Conservation (phyloP, 225 moss, liverwort and hornwort species). For the Thuidium tamariscinum region DNA sequence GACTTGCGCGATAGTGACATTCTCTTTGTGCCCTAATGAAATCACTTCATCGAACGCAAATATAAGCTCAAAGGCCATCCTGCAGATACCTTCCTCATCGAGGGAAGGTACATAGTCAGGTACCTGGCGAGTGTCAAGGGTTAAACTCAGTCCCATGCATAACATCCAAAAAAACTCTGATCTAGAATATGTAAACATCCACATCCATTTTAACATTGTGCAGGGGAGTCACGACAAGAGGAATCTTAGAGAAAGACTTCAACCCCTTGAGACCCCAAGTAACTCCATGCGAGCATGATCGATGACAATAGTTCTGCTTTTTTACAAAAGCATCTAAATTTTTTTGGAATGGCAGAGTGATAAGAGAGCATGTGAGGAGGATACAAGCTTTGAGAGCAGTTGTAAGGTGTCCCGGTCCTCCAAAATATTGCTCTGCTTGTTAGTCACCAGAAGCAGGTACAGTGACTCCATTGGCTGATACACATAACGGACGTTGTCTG, state of each 20-base stretch:
- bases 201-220: neutral
- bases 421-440: constrained; percentile 96
- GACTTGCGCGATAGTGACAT: constrained; percentile 86
- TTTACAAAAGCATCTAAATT: neutral
- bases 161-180: neutral
- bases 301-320: neutral
- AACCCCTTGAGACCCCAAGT: neutral
- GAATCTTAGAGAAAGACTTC: neutral
- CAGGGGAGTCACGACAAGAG: neutral
- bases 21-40: constrained; percentile 91
- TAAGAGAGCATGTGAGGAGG: constrained; percentile 1
- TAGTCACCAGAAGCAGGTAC: constrained; percentile 91
- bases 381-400: constrained; percentile 93
- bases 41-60: constrained; percentile 96
- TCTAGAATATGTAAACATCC: neutral
- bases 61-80: constrained; percentile 88
- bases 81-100: constrained; percentile 91
- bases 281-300: neutral
- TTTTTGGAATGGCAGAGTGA: neutral
- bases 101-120: constrained; percentile 86
- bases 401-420: constrained; percentile 96
- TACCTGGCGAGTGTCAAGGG: constrained; percentile 49
- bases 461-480: constrained; percentile 97
- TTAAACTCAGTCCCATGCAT: neutral
- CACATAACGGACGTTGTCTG: constrained; percentile 93